Base-by-base conservation (phyloP, 192 early-diverging fungal species). In the Coemansia guatemalensis region DNA sequence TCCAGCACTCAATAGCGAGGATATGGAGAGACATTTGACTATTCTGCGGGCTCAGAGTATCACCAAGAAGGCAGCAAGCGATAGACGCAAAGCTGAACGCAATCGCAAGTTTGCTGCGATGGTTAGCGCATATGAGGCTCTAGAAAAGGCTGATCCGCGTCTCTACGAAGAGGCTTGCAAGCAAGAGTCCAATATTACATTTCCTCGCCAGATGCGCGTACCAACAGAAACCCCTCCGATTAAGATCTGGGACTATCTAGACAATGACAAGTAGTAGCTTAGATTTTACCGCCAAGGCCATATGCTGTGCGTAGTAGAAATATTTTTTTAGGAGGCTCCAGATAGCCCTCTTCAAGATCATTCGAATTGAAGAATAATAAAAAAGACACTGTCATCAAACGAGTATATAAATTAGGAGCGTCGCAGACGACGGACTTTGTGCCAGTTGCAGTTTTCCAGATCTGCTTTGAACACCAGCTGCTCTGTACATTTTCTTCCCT, bases 21-120 rank as follows among this genome's bases (percentile, higher is more conserved):
- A 88, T 27, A 48, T 85, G 18, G 78, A 84, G 35, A 74, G 84
- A 35, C 88, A 92, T 41, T 82, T 87, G 72, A 88, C 87, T 1
- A 92, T 92, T 47, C 84, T 89, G 74, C 80, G 88, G 50, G 88
- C 90, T 27, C 86, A 84, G 75, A 87, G 88, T 58, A 69, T 88
- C 12, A 75, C 82, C 41, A 74, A 80, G 35, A 82, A 75, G 64
- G 74, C 83, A 32, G 70, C 82, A 44, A 78, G 85, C 56, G 68
- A 75, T 7, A 55, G 67, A 33, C 75, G 82, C 47, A 57, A 85
- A 7, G 71, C 60, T 4, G 77, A 77, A 30, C 60, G 84, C n/a
- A 68, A 75, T 49, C 59, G 48, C 35, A 89, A 88, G 73, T 92
- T 87, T 61, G 73, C 76, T 29, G 79, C 81, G 22, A 87, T 92